Base-by-base conservation (phyloP, 192 early-diverging fungal species). In the Backusella parvicylindrica region DNA sequence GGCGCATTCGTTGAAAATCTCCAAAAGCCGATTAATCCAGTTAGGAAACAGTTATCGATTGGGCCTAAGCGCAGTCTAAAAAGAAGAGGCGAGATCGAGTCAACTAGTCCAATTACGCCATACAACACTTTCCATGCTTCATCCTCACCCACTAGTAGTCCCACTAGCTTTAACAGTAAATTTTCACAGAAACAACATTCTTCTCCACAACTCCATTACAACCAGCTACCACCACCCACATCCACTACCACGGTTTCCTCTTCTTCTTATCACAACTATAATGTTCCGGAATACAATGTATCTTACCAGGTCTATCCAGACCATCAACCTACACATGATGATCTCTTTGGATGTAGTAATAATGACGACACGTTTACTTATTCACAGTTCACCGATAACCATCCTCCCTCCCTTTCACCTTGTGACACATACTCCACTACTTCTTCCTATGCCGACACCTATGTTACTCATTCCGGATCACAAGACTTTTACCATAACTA, bases 1-100 rank as follows among this genome's bases (percentile, higher is more conserved):
- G 38, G 49, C 11, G 47, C 70, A 15, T 80, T 80, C 64, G 68
- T 80, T 67, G 79, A 80, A 1, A 80, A 80, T 53, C 66, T 80
- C n/a, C 56, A 41, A 37, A 73, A 73, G 31, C 72, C 56, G 13
- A 28, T 47, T 15, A 70, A 70, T 70, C 60, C 63, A n/a, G 60
- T 64, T 41, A 23, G 72, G 18, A 73, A 73, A 28, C 72, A 64
- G 37, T 16, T 43, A 47, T 43, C 68, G 21, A 38, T 70, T 60
- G 53, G 53, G 53, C 26, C 53, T 15, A 60, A 60, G 53, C 53
- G 53, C 26, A 60, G 53, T 60, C 53, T 60, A 60, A 60, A 60
- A 60, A 28, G 53, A 53, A n/a, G 50, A 53, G 50, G 18, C 11
- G 53, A 23, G 53, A 26, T 60, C 26, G 53, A 60, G 23, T 11